Base-by-base conservation (phyloP, 1,139 yeast genomes). In the Nakaseomyces kungkrabaensis region DNA sequence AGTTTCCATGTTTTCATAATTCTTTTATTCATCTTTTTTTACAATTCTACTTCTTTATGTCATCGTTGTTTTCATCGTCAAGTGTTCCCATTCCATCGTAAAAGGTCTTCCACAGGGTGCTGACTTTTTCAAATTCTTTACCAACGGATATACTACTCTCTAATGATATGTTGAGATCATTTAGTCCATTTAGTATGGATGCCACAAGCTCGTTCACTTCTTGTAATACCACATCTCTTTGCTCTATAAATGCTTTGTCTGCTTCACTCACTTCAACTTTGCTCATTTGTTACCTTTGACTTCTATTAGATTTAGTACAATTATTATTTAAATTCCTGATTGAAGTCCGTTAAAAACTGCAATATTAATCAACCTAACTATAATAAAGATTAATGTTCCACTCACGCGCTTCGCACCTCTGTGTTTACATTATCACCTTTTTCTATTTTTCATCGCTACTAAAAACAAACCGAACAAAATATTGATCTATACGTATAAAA, bases 111-210 rank as follows among this genome's bases (percentile, higher is more conserved):
- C 82, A 78, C 33, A 77, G 63, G 25, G 65, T 65, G 1, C 80
- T 69, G 11, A 77, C 78, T 33, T 71, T 68, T 48, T 77, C 78
- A 52, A 78, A 77, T 54, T 77, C 81, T 54, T 73, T 73, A 1
- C 82, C 81, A 5, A 78, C 79, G 2, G 77, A 77, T 17, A 75
- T 69, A 2, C 76, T 72, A 27, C 73, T 75, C 52, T 76, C 79
- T 43, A 78, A 59, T 0, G 80, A 73, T 45, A 78, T 68, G 56
- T 77, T 78, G 46, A 78, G 62, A 41, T 76, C 70, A 57, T 75
- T 76, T 47, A 77, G 60, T 53, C 75, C 76, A 56, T 73, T 71
- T 48, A 77, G 61, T 7, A 77, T 77, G 3, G 75, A 68, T 51
- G 77, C 80, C 77, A 77, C 72, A 26, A 76, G 61, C 37, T 55